Conservation (phyloP, 116 monocot species). For the Papilionanthe hybrid region DNA sequence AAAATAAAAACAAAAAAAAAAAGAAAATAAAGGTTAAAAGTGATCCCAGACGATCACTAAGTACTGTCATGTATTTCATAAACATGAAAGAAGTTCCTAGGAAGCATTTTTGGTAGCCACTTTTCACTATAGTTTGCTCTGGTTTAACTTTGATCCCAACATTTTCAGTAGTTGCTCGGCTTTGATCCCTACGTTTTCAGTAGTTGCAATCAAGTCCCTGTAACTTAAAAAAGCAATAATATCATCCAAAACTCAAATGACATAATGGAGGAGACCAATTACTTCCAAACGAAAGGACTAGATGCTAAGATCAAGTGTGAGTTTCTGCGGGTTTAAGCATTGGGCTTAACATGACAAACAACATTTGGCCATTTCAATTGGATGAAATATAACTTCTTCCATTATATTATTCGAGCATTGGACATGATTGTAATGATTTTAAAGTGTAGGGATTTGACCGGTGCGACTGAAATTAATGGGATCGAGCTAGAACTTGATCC, state of each 20-base stretch:
- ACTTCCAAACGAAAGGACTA: neutral
- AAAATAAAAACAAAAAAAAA: conserved; percentile 23
- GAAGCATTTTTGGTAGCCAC: neutral
- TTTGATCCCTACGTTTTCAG: too few species aligned
- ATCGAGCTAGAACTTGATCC: neutral
- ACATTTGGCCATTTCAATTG: neutral
- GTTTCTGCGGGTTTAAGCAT: neutral
- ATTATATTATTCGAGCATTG: neutral
- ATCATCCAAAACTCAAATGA: neutral
- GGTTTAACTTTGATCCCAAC: too few species aligned
- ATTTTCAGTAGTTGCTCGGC: too few species aligned
- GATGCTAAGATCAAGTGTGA: neutral
- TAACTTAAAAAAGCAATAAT: too few species aligned
- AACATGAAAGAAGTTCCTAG: neutral
- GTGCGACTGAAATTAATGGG: neutral
- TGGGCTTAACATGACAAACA: too few species aligned
- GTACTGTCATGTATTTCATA: neutral
- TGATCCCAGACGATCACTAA: neutral
- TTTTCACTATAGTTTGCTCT: too few species aligned
- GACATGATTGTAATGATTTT: neutral
- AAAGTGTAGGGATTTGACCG: neutral
- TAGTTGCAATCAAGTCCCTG: too few species aligned
- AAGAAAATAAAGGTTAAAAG: too few species aligned
- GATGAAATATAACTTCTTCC: neutral
- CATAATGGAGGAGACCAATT: neutral